phyloP scores from a whole-genome alignment of 2,329 filamentous ascomycete species.

The Fusarium guadeloupense region DNA sequence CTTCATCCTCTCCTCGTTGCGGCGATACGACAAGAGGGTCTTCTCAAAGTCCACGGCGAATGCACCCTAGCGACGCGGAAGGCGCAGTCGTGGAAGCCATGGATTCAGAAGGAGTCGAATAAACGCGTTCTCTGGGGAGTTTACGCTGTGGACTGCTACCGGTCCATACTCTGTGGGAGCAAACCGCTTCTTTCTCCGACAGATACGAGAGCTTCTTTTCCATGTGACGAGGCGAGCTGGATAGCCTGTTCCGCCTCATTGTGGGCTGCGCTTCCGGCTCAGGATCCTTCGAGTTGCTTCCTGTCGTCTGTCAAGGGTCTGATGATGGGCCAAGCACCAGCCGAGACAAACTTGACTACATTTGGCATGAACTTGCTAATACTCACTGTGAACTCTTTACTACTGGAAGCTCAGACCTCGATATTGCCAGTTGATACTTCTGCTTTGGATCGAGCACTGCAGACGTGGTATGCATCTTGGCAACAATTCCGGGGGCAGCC shows the following conservation, averaged over 20 bases:
- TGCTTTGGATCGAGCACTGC: neutral
- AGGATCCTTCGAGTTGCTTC: neutral
- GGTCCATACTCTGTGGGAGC: slow-evolving; percentile 1
- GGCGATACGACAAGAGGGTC: neutral
- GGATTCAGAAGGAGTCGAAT: neutral
- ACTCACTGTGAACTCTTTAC: neutral
- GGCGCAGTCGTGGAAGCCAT: neutral
- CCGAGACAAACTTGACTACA: neutral
- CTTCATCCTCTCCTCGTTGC: no score
- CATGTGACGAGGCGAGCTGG: neutral
- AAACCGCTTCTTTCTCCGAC: slow-evolving; percentile 1
- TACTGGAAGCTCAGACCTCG: neutral
- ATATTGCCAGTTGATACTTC: neutral
- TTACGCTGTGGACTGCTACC: slow-evolving; percentile 1
- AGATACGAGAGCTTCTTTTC: neutral
- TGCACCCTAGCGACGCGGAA: neutral
- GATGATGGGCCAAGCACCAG: neutral
- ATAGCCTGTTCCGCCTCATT: neutral
- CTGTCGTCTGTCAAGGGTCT: neutral
- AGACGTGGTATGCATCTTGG: neutral
- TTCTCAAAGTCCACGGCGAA: neutral
- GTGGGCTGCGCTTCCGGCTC: neutral
- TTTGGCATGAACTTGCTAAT: neutral
- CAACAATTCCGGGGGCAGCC: neutral
- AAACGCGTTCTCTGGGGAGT: neutral